Conservation (phyloP, 2,329 filamentous ascomycete genomes). For the Aspergillus sp. region DNA sequence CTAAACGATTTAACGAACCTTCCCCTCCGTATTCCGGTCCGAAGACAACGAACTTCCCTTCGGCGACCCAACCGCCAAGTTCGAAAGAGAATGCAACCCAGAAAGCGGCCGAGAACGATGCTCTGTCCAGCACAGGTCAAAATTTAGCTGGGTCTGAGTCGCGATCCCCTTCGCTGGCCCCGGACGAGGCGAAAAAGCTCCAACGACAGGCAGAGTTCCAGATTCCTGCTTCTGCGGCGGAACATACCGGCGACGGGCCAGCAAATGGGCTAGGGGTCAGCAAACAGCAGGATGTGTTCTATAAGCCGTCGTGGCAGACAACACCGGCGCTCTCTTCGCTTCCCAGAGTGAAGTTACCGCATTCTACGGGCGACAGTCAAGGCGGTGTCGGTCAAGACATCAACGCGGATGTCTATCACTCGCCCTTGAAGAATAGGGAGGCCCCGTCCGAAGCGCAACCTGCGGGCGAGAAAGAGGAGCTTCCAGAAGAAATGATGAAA, state of each 20-base stretch:
- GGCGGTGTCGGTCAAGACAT: constrained; percentile 35
- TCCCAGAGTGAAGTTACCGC: constrained; percentile 48
- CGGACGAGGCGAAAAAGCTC: constrained; percentile 36
- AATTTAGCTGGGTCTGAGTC: no score
- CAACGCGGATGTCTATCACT: constrained; percentile 49
- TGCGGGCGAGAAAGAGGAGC: constrained; percentile 34
- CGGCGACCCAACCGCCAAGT: constrained; percentile 15
- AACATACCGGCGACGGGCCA: constrained; percentile 26
- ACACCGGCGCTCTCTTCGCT: constrained; percentile 43
- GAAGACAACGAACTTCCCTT: constrained; percentile 3
- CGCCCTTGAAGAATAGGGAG: constrained; percentile 16
- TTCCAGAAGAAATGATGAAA: constrained; percentile 50
- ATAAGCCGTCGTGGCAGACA: constrained; percentile 39
- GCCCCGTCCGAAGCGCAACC: constrained; percentile 1
- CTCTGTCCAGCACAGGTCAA: no score
- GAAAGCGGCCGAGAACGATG: no score
- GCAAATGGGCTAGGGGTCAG: constrained; percentile 32
- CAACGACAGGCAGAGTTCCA: constrained; percentile 43
- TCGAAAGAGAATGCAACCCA: neutral
- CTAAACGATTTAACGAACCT: constrained; percentile 47
- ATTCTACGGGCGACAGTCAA: constrained; percentile 40
- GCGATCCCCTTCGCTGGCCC: constrained; percentile 21
- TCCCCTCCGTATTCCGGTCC: constrained; percentile 15
- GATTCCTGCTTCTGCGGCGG: constrained; percentile 44
- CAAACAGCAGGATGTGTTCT: constrained; percentile 51